Conservation (phyloP, 2,329 filamentous ascomycete species). For the Scedosporium aurantiacum region DNA sequence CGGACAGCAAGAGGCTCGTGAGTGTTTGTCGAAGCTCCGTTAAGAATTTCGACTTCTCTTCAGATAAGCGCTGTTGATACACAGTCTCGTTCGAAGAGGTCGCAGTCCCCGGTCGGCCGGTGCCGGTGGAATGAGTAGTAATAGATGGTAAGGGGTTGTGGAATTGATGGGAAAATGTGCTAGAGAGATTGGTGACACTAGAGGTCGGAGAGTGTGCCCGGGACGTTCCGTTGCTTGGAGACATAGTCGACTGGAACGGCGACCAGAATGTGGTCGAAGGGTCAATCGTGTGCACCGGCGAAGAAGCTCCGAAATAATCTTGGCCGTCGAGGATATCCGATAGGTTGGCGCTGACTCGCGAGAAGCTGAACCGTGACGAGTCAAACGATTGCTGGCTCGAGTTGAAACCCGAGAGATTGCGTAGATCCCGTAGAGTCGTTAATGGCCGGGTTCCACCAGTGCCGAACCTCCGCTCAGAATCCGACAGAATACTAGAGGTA, state of each 20-base stretch:
- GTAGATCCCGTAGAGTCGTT: constrained; percentile 44
- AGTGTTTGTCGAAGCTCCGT: constrained; percentile 66
- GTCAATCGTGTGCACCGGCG: constrained; percentile 61
- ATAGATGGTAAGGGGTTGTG: constrained; percentile 31
- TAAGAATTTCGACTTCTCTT: constrained; percentile 71
- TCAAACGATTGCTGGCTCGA: constrained; percentile 61
- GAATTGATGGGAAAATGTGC: constrained; percentile 33
- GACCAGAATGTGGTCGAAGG: constrained; percentile 81
- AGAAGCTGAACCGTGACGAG: constrained; percentile 52
- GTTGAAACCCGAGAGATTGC: constrained; percentile 48
- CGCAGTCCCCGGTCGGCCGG: constrained; percentile 52
- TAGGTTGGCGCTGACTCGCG: constrained; percentile 43
- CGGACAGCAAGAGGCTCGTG: constrained; percentile 76
- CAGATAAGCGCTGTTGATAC: constrained; percentile 46
- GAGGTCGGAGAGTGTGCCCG: constrained; percentile 51
- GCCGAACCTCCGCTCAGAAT: constrained; percentile 39
- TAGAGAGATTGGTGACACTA: constrained; percentile 46
- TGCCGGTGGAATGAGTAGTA: constrained; percentile 34
- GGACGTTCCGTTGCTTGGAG: constrained; percentile 48
- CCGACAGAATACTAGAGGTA: constrained; percentile 41
- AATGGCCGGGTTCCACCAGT: constrained; percentile 28
- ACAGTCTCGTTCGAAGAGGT: constrained; percentile 59
- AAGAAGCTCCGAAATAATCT: constrained; percentile 59
- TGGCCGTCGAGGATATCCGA: constrained; percentile 59
- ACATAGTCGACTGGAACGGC: constrained; percentile 61